Evolutionary conservation across 345 rosid genomes (phyloP), one percentile per base, ranked within the genome.

Genomic region (Lenwebbia sp.): DNA sequence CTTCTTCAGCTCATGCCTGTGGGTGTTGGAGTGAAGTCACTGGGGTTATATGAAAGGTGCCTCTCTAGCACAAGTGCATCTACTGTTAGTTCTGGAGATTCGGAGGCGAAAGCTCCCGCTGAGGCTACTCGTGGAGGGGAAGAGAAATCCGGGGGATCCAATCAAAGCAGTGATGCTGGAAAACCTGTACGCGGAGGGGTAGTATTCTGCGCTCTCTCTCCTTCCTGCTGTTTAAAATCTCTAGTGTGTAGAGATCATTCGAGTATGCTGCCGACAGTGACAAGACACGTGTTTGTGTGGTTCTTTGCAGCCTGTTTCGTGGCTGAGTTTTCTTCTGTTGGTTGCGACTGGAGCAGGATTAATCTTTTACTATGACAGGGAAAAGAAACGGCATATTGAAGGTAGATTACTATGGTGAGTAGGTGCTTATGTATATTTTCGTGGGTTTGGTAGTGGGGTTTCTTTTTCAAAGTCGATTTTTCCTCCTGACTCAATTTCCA

Each of bases 361-460:
- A 84, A 83, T 96, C 83, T 88, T 86, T 74, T 96, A 95, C 89
- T 96, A 93, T 82, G 97, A 96, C 76, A 88, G 19, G 54, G 88
- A 92, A 90, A 97, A 97, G 98, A 97, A 96, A 89, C 93, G 83
- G 26, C 99, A 92, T 88, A 96, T 97, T 87, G 97, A 97, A 97
- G 99, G 99, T 94, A 97, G 89, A 93, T 85, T 91, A 92, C 94
- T 93, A 93, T 90, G 99, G 98, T 93, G 98, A 96, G 96, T 97
- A 90, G 51, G 65, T 14, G 47, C n/a, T 86, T 21, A 54, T 53
- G 5, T 62, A 28, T 53, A 54, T 88, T 78, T 60, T 33, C 9
- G 1, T 44, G 21, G 21, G 75, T 10, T 40, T 54, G 49, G 75
- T 28, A 44, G 23, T n/a, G 12, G n/a, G 47, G 19, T 37, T 70